phyloP scores from a whole-genome alignment of 139 green algal genomes.

The Asterochloris erici region DNA sequence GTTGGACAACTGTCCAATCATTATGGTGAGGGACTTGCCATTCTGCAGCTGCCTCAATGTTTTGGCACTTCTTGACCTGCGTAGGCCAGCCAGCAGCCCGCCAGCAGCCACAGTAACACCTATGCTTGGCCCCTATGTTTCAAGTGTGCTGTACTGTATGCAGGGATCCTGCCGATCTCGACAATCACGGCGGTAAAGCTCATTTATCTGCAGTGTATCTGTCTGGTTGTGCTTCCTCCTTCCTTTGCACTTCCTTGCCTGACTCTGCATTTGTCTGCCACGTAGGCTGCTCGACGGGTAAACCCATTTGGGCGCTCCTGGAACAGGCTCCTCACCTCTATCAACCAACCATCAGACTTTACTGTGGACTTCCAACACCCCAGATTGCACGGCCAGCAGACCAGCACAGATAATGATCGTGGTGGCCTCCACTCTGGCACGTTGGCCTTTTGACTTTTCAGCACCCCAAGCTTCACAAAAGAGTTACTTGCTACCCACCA shows the following conservation, averaged over 20 bases:
- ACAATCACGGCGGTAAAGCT: not conserved
- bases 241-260: not conserved
- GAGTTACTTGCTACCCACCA: too few relatives aligned
- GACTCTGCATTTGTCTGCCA: not conserved
- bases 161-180: not conserved
- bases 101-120: not conserved
- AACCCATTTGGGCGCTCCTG: constrained; percentile 42
- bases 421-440: constrained; percentile 24
- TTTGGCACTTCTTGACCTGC: not conserved
- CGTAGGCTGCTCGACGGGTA: constrained; percentile 31
- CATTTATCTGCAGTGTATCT: not conserved
- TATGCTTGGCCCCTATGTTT: not conserved
- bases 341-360: constrained; percentile 53
- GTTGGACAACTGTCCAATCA: constrained; percentile 87
- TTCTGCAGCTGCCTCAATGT: not conserved
- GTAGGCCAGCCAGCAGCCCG: not conserved
- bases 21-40: not conserved
- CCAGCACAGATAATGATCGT: too few relatives aligned
- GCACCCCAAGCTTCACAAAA: too few relatives aligned
- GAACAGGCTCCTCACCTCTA: constrained; percentile 74
- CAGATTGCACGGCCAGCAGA: too few relatives aligned
- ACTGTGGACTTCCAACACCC: too few relatives aligned
- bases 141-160: not conserved
- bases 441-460: not conserved
- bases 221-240: not conserved